Evolutionary conservation across 441 rosid genomes (phyloP).

Genomic region (Populus trichocarpa): DNA sequence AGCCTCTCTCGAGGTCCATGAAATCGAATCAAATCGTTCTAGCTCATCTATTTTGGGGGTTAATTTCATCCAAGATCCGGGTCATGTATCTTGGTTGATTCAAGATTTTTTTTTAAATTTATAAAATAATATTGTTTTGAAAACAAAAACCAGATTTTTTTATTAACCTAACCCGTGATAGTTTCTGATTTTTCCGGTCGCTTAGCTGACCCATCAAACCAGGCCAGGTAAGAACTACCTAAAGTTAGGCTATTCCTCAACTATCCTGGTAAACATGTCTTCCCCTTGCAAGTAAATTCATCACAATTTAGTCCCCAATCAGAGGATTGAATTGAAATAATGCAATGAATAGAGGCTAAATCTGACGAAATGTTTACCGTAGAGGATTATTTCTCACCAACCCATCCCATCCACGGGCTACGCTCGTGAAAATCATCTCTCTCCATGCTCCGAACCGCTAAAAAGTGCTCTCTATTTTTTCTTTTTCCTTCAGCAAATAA

Average conservation of each 20-base stretch:
- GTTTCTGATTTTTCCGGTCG: rapidly evolving
- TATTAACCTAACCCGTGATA: too few relatives aligned
- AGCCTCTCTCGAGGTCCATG: background rate
- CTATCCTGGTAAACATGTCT: too few relatives aligned
- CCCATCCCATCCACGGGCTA: background rate
- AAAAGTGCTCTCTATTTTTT: background rate
- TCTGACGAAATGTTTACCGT: background rate
- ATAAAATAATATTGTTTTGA: too few relatives aligned
- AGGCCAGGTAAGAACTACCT: background rate
- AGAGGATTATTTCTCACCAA: background rate
- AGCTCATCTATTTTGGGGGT: background rate
- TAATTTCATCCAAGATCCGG: too few relatives aligned
- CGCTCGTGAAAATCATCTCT: background rate
- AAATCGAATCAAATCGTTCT: background rate
- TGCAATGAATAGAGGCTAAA: background rate
- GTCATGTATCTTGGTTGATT: too few relatives aligned
- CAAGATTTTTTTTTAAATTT: too few relatives aligned
- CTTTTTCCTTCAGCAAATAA: background rate
- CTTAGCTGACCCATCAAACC: too few relatives aligned
- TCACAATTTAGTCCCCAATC: background rate
- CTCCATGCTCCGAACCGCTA: background rate
- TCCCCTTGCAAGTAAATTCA: background rate
- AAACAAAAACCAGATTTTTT: too few relatives aligned
- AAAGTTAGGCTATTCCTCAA: background rate
- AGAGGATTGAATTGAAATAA: background rate